phyloP scores from a whole-genome alignment of 2,329 filamentous ascomycete genomes.

The Laburnicola sp. region DNA sequence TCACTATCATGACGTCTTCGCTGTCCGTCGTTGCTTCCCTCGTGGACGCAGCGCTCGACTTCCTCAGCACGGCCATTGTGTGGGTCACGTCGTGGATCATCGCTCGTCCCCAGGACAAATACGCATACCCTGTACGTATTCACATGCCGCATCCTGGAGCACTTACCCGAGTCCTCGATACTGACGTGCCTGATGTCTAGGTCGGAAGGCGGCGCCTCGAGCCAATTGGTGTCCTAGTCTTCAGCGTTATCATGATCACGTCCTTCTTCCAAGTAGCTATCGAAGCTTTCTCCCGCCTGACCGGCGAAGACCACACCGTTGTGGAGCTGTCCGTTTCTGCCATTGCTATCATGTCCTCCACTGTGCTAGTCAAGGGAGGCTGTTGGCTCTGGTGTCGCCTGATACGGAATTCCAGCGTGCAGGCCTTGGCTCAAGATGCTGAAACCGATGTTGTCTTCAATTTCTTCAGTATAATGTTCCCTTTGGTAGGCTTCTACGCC shows the following conservation, averaged over 20 bases:
- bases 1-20: conserved; percentile 60
- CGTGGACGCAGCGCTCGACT: conserved; percentile 63
- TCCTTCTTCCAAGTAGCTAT: conserved; percentile 64
- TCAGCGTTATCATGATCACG: conserved; percentile 65
- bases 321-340: conserved; percentile 57
- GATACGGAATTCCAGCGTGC: conserved; percentile 66
- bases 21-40: conserved; percentile 64
- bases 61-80: conserved; percentile 64
- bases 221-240: conserved; percentile 65
- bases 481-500: conserved; percentile 61
- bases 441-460: conserved; percentile 68
- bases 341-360: conserved; percentile 61
- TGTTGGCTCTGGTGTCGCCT: conserved; percentile 63
- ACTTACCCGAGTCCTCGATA: too few species aligned
- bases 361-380: conserved; percentile 61
- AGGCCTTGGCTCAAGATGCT: conserved; percentile 65
- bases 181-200: too few species aligned
- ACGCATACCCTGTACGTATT: too few species aligned
- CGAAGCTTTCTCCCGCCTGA: conserved; percentile 62
- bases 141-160: too few species aligned
- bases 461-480: conserved; percentile 64
- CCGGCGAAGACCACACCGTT: conserved; percentile 52
- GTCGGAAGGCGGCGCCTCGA: conserved; percentile 58
- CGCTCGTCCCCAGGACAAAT: too few species aligned
- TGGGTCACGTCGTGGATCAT: too few species aligned